Base-by-base conservation (phyloP, 495 filamentous ascomycete species). In the Staphylotrichum tortipilum region DNA sequence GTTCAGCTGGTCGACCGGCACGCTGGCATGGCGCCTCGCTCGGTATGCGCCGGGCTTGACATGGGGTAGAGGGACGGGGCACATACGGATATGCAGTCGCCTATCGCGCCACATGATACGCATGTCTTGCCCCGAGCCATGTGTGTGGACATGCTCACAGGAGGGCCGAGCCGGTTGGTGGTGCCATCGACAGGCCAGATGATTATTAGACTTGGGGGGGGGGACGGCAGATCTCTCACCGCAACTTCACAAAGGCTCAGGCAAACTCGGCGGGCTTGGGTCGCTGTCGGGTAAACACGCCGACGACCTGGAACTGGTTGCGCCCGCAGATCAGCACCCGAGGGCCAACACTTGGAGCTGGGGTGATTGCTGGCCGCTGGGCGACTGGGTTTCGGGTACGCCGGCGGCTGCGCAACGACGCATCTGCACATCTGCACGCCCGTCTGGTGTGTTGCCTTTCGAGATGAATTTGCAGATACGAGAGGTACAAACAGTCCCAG, bases 241-340 rank as follows among this genome's bases (percentile, higher is more conserved):
- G 42, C 57, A 41, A 45, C 50, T 58, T 47, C 46, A 37, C 12
- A 39, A 28, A 11, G 11, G n/a, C n/a, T n/a, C n/a, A n/a, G n/a
- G n/a, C n/a, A n/a, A n/a, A n/a, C n/a, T n/a, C n/a, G n/a, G n/a
- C n/a, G n/a, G n/a, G n/a, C n/a, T n/a, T n/a, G n/a, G n/a, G n/a
- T n/a, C n/a, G n/a, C n/a, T n/a, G n/a, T n/a, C n/a, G n/a, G n/a
- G n/a, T n/a, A n/a, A n/a, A n/a, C n/a, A n/a, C n/a, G n/a, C n/a
- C n/a, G n/a, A n/a, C n/a, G n/a, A n/a, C n/a, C n/a, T n/a, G n/a
- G n/a, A 44, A 38, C 31, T 26, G 38, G 22, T 24, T 5, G 24
- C 21, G n/a, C 41, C 38, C 46, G 22, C 52, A 54, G 47, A 52
- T 55, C 28, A 15, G 40, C 29, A 30, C 47, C 43, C 15, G 7